Conservation (phyloP, 768 basidiomycete genomes). For the Pleurotus tuber-regium region DNA sequence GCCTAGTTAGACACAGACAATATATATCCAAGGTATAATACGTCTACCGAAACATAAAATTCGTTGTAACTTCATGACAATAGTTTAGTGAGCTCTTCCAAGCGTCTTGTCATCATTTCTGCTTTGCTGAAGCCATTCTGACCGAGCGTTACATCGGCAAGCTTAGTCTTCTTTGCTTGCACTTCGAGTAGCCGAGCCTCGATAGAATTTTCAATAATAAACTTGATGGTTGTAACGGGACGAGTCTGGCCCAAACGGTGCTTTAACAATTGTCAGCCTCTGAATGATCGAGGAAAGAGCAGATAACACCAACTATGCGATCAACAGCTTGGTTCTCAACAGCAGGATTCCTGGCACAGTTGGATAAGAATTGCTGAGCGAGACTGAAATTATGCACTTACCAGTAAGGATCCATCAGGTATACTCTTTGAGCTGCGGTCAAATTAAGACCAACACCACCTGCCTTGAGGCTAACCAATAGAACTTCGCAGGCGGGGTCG, state of each 20-base stretch:
- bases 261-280: conserved; percentile 35
- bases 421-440: conserved; percentile 90
- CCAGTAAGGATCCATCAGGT: conserved; percentile 98
- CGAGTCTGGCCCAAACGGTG: conserved; percentile 95
- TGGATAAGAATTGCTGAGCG: conserved; percentile 4
- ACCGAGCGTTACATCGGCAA: conserved; percentile 93
- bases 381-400: conserved; percentile 25
- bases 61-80: conserved; percentile 46
- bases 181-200: conserved; percentile 91
- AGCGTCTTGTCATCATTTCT: conserved; percentile 80
- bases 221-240: conserved; percentile 87
- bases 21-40: conserved; percentile 1
- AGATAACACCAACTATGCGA: conserved; percentile 70
- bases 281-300: neutral
- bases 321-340: conserved; percentile 98
- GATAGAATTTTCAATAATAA: conserved; percentile 93
- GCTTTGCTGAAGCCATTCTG: conserved; percentile 77
- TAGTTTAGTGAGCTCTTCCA: conserved; percentile 83
- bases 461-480: conserved; percentile 93
- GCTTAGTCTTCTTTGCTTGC: conserved; percentile 89
- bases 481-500: conserved; percentile 88
- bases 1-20: conserved; percentile 3
- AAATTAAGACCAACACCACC: conserved; percentile 97
- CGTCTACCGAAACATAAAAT: conserved; percentile 10
- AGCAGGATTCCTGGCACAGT: conserved; percentile 76